Percentiles rank a stretch among this genome's conserved stretches.
Evolutionary conservation across 1,284 basidiomycete species (phyloP).

Genomic region (Singerocomus inundabilis): DNA sequence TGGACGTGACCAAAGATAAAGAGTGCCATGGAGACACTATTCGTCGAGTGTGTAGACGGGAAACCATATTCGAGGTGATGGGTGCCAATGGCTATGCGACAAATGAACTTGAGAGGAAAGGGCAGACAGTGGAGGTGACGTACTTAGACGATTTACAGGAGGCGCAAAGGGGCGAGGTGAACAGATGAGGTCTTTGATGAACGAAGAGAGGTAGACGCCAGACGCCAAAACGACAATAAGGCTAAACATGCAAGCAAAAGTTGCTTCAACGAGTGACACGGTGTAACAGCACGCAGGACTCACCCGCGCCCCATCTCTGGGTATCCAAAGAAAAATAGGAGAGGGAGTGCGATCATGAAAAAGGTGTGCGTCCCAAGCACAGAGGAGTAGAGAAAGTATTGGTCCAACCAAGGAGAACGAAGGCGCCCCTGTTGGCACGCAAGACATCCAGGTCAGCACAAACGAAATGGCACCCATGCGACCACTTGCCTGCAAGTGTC

Average conservation of each 20-base stretch:
- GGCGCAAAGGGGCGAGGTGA: slow-evolving; percentile 90
- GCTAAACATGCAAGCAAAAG: slow-evolving; percentile 38
- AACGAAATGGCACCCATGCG: neutral
- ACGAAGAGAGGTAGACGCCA: slow-evolving; percentile 83
- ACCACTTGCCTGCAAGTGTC: slow-evolving; percentile 61
- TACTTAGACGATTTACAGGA: slow-evolving; percentile 84
- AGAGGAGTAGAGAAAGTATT: slow-evolving; percentile 89
- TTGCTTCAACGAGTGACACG: neutral
- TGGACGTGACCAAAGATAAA: slow-evolving; percentile 65
- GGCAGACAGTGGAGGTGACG: slow-evolving; percentile 27
- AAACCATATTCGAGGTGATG: slow-evolving; percentile 93
- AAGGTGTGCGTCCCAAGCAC: slow-evolving; percentile 91
- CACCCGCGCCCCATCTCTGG: slow-evolving; percentile 72
- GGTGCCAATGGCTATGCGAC: slow-evolving; percentile 66
- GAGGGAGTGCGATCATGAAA: slow-evolving; percentile 88
- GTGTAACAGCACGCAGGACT: slow-evolving; percentile 25
- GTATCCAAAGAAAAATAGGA: slow-evolving; percentile 86
- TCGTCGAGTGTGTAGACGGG: slow-evolving; percentile 95
- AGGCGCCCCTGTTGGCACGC: slow-evolving; percentile 45
- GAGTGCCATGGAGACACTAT: slow-evolving; percentile 84
- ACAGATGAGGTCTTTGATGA: slow-evolving; percentile 88
- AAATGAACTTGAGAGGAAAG: neutral
- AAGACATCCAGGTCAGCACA: slow-evolving; percentile 4
- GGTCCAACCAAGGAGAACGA: slow-evolving; percentile 73
- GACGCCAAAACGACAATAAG: slow-evolving; percentile 72